These are phyloP conservation scores for Camellia japonica DNA, from an alignment of 148 eudicot species.

Conservation along the genomic window DNA sequence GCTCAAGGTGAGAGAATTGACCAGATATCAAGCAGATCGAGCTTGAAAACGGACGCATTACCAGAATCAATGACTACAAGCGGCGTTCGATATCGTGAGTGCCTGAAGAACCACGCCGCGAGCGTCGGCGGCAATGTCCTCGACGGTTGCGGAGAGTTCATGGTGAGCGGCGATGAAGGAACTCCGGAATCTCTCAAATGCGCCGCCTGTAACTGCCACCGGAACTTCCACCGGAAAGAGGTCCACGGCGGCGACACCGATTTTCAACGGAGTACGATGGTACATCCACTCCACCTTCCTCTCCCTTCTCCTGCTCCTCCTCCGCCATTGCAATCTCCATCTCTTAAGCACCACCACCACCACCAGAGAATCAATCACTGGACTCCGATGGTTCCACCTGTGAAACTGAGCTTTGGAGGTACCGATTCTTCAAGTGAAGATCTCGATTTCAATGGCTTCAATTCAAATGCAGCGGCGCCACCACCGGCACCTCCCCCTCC, in stretches of 20 bases:
- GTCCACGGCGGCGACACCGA: not conserved
- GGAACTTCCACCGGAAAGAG: conserved; percentile 49
- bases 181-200: conserved; percentile 40
- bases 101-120: conserved; percentile 57
- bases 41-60: conserved; percentile 1
- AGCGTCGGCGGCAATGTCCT: conserved; percentile 44
- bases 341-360: conserved; percentile 16
- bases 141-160: conserved; percentile 60
- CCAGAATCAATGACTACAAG: not conserved
- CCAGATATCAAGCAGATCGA: conserved; percentile 19
- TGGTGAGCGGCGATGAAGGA: conserved; percentile 43
- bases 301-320: conserved; percentile 11
- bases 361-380: conserved; percentile 9
- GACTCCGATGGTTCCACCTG: conserved; percentile 26
- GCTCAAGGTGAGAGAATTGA: not conserved
- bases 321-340: conserved; percentile 27
- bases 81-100: conserved; percentile 31
- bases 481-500: not conserved
- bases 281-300: conserved; percentile 42
- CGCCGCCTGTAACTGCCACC: conserved; percentile 56
- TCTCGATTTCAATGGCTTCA: conserved; percentile 24
- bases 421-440: conserved; percentile 60
- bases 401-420: conserved; percentile 31
- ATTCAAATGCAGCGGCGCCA: not conserved
- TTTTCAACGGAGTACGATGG: not conserved